Base-by-base conservation (phyloP, 1,139 yeast species). In the Geotrichum candidum region DNA sequence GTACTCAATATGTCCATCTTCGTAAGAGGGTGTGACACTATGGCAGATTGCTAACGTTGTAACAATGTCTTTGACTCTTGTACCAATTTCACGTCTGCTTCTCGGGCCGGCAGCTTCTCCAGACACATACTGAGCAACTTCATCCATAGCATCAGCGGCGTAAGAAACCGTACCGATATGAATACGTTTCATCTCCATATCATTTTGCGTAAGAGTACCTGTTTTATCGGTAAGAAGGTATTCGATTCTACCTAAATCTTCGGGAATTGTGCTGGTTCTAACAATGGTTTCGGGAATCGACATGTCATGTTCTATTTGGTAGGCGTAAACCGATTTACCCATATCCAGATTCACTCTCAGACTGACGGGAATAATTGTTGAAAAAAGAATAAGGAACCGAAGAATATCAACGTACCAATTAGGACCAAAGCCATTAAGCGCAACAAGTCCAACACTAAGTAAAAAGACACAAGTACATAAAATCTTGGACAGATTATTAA, bases 161-260 rank as follows among this genome's bases (percentile, higher is more conserved):
- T 91, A 95, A 29, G 97, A 87, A 11, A 94, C 96, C 0, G 94
- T 82, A 7, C 99, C 99, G 54, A 95, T 79, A 73, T 95, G 99
- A 53, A 95, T 78, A 72, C 92, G 92, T 68, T 90, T 91, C 82
- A 95, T 79, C 71, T 91, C 97, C 99, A 95, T 95, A 73, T 95
- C 99, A 73, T 95, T 95, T 74, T 94, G 97, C 5, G 99, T 95
- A 67, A 95, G 80, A 0, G 99, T 95, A 27, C 99, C 99, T 0
- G 99, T 95, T 73, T 95, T 95, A 74, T 95, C 99, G 66, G 94
- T 87, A 55, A 95, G 79, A 62, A 95, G 77, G 73, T 94, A 95
- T 73, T 95, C 99, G 60, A 95, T 88, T 69, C 99, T 81, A 22
- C 99, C 99, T 67, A 95, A 78, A 75, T 95, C 99, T 75, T 95